phyloP scores from a whole-genome alignment of 306 rosid species.

The Acacia acuminata region DNA sequence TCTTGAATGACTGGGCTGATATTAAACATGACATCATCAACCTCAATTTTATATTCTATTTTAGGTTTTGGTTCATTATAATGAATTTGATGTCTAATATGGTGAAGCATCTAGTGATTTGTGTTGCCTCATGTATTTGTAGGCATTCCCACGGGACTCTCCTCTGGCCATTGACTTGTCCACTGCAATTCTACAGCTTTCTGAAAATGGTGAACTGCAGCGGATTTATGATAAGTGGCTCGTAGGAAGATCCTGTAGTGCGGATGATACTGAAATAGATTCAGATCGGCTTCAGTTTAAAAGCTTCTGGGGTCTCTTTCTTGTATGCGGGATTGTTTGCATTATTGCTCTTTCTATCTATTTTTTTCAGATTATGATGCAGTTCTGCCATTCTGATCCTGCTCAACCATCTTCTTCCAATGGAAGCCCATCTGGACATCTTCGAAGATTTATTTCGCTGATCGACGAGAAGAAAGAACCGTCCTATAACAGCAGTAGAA shows the following conservation, averaged over 20 bases:
- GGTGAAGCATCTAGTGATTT: not conserved
- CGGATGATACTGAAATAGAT: slow-evolving; percentile 57
- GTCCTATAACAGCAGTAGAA: slow-evolving; percentile 46
- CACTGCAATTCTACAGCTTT: slow-evolving; percentile 87
- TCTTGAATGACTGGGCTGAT: not conserved
- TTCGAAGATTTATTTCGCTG: slow-evolving; percentile 63
- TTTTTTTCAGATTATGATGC: slow-evolving; percentile 53
- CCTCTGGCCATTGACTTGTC: slow-evolving; percentile 88
- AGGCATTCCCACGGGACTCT: slow-evolving; percentile 96
- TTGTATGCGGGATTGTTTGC: slow-evolving; percentile 78
- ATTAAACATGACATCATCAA: not conserved
- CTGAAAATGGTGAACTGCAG: slow-evolving; percentile 95
- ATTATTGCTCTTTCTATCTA: slow-evolving; percentile 63
- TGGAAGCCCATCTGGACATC: slow-evolving; percentile 39
- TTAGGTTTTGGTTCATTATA: not conserved
- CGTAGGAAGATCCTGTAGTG: slow-evolving; percentile 55
- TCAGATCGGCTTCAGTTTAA: slow-evolving; percentile 77
- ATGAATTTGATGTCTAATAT: not conserved
- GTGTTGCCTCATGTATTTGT: slow-evolving; percentile 16
- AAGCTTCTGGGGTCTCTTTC: slow-evolving; percentile 93
- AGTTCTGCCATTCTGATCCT: slow-evolving; percentile 37
- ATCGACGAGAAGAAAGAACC: slow-evolving; percentile 70
- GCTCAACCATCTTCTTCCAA: slow-evolving; percentile 35
- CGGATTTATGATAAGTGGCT: slow-evolving; percentile 96
- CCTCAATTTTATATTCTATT: not conserved